Evolutionary conservation across 768 basidiomycete species (phyloP).

Genomic region (Gautieria morchelliformis): DNA sequence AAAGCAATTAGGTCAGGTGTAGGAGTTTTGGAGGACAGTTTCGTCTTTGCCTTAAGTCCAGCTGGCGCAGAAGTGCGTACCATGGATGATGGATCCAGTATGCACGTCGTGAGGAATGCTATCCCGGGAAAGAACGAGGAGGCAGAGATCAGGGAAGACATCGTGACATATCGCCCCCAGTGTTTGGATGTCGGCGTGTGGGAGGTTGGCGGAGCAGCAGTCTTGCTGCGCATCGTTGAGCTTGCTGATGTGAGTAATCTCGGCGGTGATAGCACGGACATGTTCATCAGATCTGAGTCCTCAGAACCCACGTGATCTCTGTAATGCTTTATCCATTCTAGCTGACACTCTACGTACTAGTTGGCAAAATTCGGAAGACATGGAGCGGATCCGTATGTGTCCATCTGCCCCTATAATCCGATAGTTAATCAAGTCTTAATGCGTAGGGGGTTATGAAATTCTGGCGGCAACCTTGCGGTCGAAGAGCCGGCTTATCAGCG

Average conservation of each 20-base stretch:
- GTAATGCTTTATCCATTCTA: constrained; percentile 59
- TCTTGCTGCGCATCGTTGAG: constrained; percentile 66
- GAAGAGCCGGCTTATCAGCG: constrained; percentile 68
- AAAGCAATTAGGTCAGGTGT: constrained; percentile 37
- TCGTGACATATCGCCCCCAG: constrained; percentile 48
- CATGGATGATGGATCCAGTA: constrained; percentile 3
- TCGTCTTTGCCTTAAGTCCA: constrained; percentile 32
- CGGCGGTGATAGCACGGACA: not conserved
- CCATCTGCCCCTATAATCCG: not conserved
- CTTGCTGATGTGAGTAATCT: constrained; percentile 49
- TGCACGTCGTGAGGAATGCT: constrained; percentile 7
- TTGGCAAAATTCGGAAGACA: constrained; percentile 93
- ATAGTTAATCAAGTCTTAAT: too few species aligned
- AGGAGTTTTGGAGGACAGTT: constrained; percentile 28
- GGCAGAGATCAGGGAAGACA: constrained; percentile 33
- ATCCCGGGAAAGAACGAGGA: constrained; percentile 2
- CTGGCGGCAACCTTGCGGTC: constrained; percentile 61
- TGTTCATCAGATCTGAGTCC: not conserved
- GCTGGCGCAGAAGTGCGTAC: constrained; percentile 6
- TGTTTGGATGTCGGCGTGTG: constrained; percentile 69
- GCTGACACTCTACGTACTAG: constrained; percentile 71
- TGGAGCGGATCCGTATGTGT: constrained; percentile 76
- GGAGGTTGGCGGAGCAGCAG: constrained; percentile 74
- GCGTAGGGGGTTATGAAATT: constrained; percentile 77
- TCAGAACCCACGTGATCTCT: constrained; percentile 70